Base-by-base conservation (phyloP, 1,284 basidiomycete species). In the Ceratobasidium sp. region DNA sequence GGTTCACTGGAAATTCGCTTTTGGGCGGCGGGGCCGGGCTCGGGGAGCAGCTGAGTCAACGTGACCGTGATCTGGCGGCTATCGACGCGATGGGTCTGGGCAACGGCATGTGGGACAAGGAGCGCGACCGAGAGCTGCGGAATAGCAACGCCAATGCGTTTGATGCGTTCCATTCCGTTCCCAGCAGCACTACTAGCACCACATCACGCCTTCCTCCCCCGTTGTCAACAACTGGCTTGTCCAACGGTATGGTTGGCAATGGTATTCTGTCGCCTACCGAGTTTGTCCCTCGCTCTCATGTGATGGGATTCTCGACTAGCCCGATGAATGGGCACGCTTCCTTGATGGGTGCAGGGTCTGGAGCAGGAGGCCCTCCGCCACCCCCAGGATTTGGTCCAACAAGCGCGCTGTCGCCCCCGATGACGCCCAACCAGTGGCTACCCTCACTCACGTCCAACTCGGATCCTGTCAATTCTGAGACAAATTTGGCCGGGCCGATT, bases 141-240 rank as follows among this genome's bases (percentile, higher is more conserved):
- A 49, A 67, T 36, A 54, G 36, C 50, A 67, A 69, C 71, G 77
- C 71, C 6, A 77, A 79, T 47, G 83, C 87, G 2, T 91, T 85
- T 75, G 89, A 91, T 73, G 87, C 88, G 2, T 91, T 90, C 79
- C 87, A 90, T 75, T 85, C 87, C 0, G 83, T 88, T 1, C 81
- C 84, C 9, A 54, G 52, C 27, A 30, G n/a, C 27, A 53, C 25
- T 29, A 21, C 21, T 6, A 27, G 11, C 21, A 50, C 9, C 47
- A 46, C n/a, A 14, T 36, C 44, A 21, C 68, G 54, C 50, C 70
- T 42, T 14, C 54, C 50, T 57, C 66, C 41, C 23, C 53, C 29
- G 42, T 52, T 33, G 23, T 68, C 59, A n/a, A 62, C 59, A 19
- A 62, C 29, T 23, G 59, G 59, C 25, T 50, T 62, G 47, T 41